phyloP scores from a whole-genome alignment of 768 basidiomycete species.

The Termitomyces sp. region DNA sequence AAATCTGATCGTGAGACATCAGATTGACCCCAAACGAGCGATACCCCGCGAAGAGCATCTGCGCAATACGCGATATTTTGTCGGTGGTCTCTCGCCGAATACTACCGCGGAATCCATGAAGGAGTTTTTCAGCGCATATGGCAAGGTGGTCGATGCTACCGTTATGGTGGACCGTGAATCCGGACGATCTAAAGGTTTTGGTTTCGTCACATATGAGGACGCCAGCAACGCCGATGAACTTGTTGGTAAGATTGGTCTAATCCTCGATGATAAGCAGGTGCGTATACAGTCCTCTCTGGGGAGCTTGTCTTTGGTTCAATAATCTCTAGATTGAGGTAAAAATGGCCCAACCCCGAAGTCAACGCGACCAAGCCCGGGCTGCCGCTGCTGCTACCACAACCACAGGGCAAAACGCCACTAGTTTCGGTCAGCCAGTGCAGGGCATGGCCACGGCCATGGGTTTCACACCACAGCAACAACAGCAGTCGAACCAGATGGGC shows the following conservation, averaged over 20 bases:
- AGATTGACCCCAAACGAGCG: conserved; percentile 90
- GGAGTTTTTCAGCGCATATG: conserved; percentile 67
- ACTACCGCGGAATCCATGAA: conserved; percentile 74
- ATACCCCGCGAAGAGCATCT: conserved; percentile 82
- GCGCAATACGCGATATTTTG: conserved; percentile 76
- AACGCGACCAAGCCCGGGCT: conserved; percentile 53
- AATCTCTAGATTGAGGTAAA: conserved; percentile 76
- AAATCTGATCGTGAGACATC: conserved; percentile 2
- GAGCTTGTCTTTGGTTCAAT: not conserved
- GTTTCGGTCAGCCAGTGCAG: conserved; percentile 35
- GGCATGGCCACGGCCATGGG: conserved; percentile 32
- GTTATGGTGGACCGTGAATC: conserved; percentile 85
- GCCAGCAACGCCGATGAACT: conserved; percentile 62
- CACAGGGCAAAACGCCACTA: conserved; percentile 22
- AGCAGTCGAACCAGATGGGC: conserved; percentile 44
- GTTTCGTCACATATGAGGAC: conserved; percentile 81
- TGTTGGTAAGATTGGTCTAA: conserved; percentile 63
- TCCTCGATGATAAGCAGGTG: conserved; percentile 78
- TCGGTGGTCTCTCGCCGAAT: conserved; percentile 67
- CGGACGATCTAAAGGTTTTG: conserved; percentile 77
- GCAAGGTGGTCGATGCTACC: conserved; percentile 80
- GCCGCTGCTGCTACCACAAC: conserved; percentile 18
- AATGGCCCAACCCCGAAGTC: conserved; percentile 70
- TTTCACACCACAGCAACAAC: conserved; percentile 32
- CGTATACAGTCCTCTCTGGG: conserved; percentile 15